Percentiles rank a stretch among this genome's conserved stretches.
Evolutionary conservation across 108 stramenopile genomes (phyloP).

Genomic region (Pseudonitzschia delicatissima): DNA sequence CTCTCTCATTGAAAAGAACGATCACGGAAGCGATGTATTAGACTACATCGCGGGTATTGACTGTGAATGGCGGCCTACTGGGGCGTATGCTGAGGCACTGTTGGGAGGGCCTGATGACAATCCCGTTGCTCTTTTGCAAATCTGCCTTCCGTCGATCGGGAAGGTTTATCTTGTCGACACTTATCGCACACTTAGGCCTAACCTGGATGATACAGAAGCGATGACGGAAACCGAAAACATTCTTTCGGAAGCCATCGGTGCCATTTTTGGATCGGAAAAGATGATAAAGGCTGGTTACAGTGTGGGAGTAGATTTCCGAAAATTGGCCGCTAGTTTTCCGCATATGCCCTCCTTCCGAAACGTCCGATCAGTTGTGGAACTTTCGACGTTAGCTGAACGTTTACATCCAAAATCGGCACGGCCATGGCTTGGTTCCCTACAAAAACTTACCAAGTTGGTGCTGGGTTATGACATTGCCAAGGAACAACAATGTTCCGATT

Average conservation of each 20-base stretch:
- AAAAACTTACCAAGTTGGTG: slow-evolving; percentile 20
- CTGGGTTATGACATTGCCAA: slow-evolving; percentile 29
- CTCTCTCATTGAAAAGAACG: not conserved
- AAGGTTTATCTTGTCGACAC: slow-evolving; percentile 34
- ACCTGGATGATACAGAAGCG: not conserved
- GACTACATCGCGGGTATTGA: slow-evolving; percentile 28
- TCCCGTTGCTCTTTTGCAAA: slow-evolving; percentile 32
- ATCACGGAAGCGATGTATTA: not conserved
- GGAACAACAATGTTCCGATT: slow-evolving; percentile 48
- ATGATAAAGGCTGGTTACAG: slow-evolving; percentile 38
- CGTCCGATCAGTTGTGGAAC: slow-evolving; percentile 28
- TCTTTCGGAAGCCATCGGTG: slow-evolving; percentile 12
- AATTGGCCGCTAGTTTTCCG: slow-evolving; percentile 36
- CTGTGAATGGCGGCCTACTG: slow-evolving; percentile 41
- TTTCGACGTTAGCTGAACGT: slow-evolving; percentile 18
- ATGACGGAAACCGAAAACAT: slow-evolving; percentile 17
- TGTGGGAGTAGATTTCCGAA: slow-evolving; percentile 29
- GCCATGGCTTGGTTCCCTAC: slow-evolving; percentile 12
- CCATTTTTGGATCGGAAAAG: slow-evolving; percentile 12
- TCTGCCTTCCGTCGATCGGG: slow-evolving; percentile 24
- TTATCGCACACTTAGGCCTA: slow-evolving; percentile 21
- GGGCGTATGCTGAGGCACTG: slow-evolving; percentile 9
- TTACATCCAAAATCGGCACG: slow-evolving; percentile 17
- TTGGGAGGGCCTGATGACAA: slow-evolving; percentile 25
- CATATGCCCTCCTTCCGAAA: slow-evolving; percentile 27